These are phyloP conservation scores for Tylopilus plumbeoviolaceoides DNA, from an alignment of 768 basidiomycete species.

Conservation along the genomic window DNA sequence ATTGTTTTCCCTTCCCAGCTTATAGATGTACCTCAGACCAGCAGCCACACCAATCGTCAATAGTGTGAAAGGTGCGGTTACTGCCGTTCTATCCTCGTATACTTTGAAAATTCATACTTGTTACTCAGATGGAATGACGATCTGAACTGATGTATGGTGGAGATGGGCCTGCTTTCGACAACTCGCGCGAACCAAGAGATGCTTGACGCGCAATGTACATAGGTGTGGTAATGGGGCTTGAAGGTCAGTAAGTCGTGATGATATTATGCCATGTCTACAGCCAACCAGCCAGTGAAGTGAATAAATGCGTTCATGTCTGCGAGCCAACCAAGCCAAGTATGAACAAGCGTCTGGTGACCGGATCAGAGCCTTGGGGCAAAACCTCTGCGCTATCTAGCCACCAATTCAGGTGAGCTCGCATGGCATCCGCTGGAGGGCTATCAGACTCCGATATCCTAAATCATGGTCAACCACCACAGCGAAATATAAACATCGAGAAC, in stretches of 20 bases:
- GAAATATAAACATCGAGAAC: constrained; percentile 24
- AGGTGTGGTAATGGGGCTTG: neutral
- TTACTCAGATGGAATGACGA: neutral
- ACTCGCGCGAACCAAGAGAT: neutral
- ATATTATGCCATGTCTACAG: constrained; percentile 11
- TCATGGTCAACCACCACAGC: constrained; percentile 12
- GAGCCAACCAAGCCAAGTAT: constrained; percentile 41
- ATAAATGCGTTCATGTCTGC: constrained; percentile 15
- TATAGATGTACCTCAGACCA: neutral
- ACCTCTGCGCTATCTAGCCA: constrained; percentile 55
- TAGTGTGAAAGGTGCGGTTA: neutral
- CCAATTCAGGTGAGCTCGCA: constrained; percentile 52
- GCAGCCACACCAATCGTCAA: neutral
- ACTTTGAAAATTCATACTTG: neutral
- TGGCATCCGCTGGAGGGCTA: constrained; percentile 37
- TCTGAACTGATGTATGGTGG: too few relatives aligned
- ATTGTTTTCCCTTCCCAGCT: too few relatives aligned
- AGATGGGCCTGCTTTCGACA: too few relatives aligned
- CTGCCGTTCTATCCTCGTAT: neutral
- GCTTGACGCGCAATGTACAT: neutral
- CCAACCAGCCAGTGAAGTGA: neutral
- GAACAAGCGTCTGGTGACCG: constrained; percentile 47
- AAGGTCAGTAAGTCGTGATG: constrained; percentile 11
- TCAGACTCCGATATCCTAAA: constrained; percentile 35
- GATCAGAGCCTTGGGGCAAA: constrained; percentile 32